These are phyloP conservation scores for Durotheca rogersii DNA, from an alignment of 495 filamentous ascomycete genomes.

Conservation along the genomic window DNA sequence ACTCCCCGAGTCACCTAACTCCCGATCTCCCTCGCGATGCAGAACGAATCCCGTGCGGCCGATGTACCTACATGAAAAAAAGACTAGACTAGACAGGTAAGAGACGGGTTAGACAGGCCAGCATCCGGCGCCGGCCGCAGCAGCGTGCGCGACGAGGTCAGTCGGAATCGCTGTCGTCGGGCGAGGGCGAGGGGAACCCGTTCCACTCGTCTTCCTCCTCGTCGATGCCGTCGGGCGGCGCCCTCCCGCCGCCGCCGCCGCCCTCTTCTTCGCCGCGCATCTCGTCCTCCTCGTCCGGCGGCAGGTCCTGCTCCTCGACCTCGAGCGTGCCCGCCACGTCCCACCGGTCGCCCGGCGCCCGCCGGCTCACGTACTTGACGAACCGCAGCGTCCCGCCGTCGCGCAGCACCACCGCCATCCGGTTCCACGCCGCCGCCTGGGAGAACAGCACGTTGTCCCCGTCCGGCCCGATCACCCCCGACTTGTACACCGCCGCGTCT, in stretches of 20 bases:
- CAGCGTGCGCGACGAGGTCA: too few species aligned
- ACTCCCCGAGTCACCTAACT: too few species aligned
- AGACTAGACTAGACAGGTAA: too few species aligned
- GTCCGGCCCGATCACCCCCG: constrained; percentile 69
- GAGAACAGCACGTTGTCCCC: constrained; percentile 92
- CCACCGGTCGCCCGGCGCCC: constrained; percentile 87
- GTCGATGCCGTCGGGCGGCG: constrained; percentile 42
- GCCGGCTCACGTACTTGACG: constrained; percentile 89
- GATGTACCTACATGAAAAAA: too few species aligned
- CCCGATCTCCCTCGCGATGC: too few species aligned
- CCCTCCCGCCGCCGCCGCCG: constrained; percentile 28
- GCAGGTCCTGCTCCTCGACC: constrained; percentile 48
- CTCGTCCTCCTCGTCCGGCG: constrained; percentile 46
- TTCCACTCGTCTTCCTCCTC: constrained; percentile 51
- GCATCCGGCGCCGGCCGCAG: too few species aligned
- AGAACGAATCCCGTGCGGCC: too few species aligned
- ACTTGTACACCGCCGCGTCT: constrained; percentile 85
- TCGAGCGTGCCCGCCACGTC: constrained; percentile 74
- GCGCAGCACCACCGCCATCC: constrained; percentile 81
- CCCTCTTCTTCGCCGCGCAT: constrained; percentile 39
- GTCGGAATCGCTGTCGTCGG: constrained; percentile 46
- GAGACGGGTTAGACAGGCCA: too few species aligned
- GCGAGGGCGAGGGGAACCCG: constrained; percentile 46
- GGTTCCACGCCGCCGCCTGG: constrained; percentile 86
- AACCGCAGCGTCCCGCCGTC: constrained; percentile 86